Evolutionary conservation across 2,329 filamentous ascomycete species (phyloP).

Genomic region (Neonectria punicea): DNA sequence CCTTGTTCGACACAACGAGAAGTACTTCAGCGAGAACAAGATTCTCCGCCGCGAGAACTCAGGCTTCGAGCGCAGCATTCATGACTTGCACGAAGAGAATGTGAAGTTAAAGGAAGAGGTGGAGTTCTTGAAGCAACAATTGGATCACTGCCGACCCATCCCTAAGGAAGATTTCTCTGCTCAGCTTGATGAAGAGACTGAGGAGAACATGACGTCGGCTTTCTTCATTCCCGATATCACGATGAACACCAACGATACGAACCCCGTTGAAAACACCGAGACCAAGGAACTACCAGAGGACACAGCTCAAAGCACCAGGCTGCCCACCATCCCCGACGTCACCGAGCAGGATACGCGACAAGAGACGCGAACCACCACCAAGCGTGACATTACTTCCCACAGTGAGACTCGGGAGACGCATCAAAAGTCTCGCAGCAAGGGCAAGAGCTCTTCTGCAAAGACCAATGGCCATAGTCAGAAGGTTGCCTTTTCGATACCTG

Average conservation of each 20-base stretch:
- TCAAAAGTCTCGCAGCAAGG: conserved; percentile 43
- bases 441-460: conserved; percentile 40
- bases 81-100: conserved; percentile 59
- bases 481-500: conserved; percentile 56
- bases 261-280: conserved; percentile 45
- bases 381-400: conserved; percentile 44
- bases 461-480: conserved; percentile 46
- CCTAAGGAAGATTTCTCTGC: conserved; percentile 51
- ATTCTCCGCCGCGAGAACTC: conserved; percentile 59
- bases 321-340: conserved; percentile 42
- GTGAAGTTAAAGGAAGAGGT: conserved; percentile 60
- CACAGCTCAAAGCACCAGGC: conserved; percentile 47
- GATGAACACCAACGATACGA: conserved; percentile 55
- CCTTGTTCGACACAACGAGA: conserved; percentile 65
- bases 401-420: conserved; percentile 41
- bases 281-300: conserved; percentile 47
- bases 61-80: conserved; percentile 57
- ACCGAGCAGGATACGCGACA: conserved; percentile 44
- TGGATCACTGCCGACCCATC: conserved; percentile 54
- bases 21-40: conserved; percentile 65
- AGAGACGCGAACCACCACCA: conserved; percentile 43
- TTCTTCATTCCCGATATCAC: conserved; percentile 70
- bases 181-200: conserved; percentile 50
- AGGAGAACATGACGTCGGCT: conserved; percentile 68
- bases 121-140: conserved; percentile 56